These are phyloP conservation scores for Hypomyces rosellus DNA, from an alignment of 2,329 filamentous ascomycete genomes.

Conservation along the genomic window DNA sequence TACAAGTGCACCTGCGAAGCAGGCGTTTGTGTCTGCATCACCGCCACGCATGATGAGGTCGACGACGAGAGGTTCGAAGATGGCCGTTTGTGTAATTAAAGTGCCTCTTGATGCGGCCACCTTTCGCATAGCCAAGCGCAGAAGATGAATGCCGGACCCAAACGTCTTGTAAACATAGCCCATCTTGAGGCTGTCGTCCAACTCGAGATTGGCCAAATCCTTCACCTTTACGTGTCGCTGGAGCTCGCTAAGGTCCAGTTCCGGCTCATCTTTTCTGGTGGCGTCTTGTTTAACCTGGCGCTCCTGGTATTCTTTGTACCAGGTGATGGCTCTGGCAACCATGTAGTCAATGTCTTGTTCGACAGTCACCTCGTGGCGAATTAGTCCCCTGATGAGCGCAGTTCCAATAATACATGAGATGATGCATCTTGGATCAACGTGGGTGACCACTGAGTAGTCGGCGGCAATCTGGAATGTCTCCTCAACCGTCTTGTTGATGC, in stretches of 20 bases:
- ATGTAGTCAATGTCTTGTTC: conserved; percentile 36
- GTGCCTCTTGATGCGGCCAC: conserved; percentile 13
- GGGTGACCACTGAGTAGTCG: conserved; percentile 38
- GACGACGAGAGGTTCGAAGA: conserved; percentile 43
- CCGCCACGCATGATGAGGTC: conserved; percentile 45
- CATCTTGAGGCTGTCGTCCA: conserved; percentile 40
- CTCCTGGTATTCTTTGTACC: conserved; percentile 26
- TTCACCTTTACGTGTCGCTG: conserved; percentile 31
- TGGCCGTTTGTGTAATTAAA: conserved; percentile 15
- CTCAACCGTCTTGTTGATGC: conserved; percentile 32
- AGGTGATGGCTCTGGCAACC: conserved; percentile 33
- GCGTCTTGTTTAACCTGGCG: conserved; percentile 16
- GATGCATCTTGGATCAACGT: conserved; percentile 46
- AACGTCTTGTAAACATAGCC: conserved; percentile 51
- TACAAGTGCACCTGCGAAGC: conserved; percentile 43
- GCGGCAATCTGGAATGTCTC: conserved; percentile 39
- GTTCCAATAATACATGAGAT: conserved; percentile 43
- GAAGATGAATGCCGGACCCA: conserved; percentile 38
- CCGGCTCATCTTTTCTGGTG: conserved; percentile 23
- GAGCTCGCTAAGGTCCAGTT: conserved; percentile 36
- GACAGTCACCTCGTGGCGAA: conserved; percentile 36
- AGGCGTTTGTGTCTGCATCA: conserved; percentile 50
- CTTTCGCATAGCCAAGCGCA: conserved; percentile 38
- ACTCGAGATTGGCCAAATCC: conserved; percentile 32
- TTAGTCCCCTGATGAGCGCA: conserved; percentile 38